Base-by-base conservation (phyloP, 179 eudicot species). In the Carnegiea gigantea region DNA sequence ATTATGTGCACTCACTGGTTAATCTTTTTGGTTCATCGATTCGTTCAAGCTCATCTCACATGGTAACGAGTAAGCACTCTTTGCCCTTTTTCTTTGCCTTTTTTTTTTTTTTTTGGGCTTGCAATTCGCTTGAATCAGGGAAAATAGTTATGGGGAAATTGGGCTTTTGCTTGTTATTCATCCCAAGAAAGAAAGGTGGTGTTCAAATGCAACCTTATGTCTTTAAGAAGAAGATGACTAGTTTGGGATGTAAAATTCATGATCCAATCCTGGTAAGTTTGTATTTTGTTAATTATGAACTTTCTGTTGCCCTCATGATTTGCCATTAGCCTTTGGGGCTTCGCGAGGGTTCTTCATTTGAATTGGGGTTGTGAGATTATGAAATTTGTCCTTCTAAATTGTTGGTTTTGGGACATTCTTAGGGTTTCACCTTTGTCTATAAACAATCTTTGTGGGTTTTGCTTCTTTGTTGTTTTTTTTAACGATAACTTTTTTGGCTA, bases 21-120 rank as follows among this genome's bases (percentile, higher is more conserved):
- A 20, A 60, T 60, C 67, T 60, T 60, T 33, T 24, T 60, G 6
- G 18, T 46, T 43, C 18, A 3, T 43, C 6, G 76, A 14, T 43
- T 73, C n/a, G 33, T 18, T 44, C 30, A 73, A 73, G 3, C 51
- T n/a, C 9, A 20, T 73, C 7, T 44, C 30, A 43, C 33, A 46
- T 73, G 76, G 76, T 57, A 2, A 73, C 57, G 13, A 73, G 76
- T 73, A 46, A 73, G 76, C 33, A 44, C 17, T 43, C 33, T 5
- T 43, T 0, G 10, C 30, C 48, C 24, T 2, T 73, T 33, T 33
- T 33, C 36, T 33, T 33, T 3, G 36, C 3, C 1, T 3, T 33
- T 33, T 73, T 73, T 73, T 20, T 5, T 33, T 72, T 18, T 1
- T 9, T 72, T 40, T n/a, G 1, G 2, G 28, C 67, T 20, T 60